Evolutionary conservation across 148 eudicot species (phyloP), one percentile per base, ranked within the genome.

Genomic region (Persicaria tinctoria): DNA sequence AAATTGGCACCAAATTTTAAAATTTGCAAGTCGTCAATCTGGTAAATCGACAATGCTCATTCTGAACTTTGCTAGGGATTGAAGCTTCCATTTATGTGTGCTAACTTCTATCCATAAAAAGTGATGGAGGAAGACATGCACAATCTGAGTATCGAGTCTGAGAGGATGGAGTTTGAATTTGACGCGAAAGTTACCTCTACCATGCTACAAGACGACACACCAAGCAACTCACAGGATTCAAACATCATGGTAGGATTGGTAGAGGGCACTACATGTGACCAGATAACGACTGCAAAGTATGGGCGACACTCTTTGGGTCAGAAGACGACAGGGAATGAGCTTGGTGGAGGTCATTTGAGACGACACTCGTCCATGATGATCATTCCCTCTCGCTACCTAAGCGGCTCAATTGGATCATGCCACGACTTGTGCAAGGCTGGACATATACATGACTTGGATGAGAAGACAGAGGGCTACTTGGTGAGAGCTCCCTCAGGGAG

Each of bases 391-490:
- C 70, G 70, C 47, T 66, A 66, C 70, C 70, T 5, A 12, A 4
- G 16, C 38, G 48, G 48, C 48, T 14, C 48, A 5, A 1, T n/a
- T 13, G 48, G 70, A 66, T 66, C 70, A 12, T 66, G 70, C 70
- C 70, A 66, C 44, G 70, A 66, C 48, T 44, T 41, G 46, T 66
- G 70, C 70, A 66, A 66, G 44, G 47, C 1, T 1, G 70, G 70
- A n/a, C 70, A 66, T 47, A 66, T 12, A 14, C 11, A 5, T 6
- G 47, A 66, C 6, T 66, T 14, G 6, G 70, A 44, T 7, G 11
- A 13, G 2, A 44, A 66, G n/a, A 66, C 8, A 9, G 44, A 66
- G 17, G 70, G 41, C 41, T 3, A 32, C 41, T 32, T 32, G 41
- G 41, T 32, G 41, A 32, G 41, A 32, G 41, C 9, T 41, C 48